Evolutionary conservation across 805 yeast genomes (phyloP), one percentile per base, ranked within the genome.

Genomic region (Zygosaccharomyces rouxii): DNA sequence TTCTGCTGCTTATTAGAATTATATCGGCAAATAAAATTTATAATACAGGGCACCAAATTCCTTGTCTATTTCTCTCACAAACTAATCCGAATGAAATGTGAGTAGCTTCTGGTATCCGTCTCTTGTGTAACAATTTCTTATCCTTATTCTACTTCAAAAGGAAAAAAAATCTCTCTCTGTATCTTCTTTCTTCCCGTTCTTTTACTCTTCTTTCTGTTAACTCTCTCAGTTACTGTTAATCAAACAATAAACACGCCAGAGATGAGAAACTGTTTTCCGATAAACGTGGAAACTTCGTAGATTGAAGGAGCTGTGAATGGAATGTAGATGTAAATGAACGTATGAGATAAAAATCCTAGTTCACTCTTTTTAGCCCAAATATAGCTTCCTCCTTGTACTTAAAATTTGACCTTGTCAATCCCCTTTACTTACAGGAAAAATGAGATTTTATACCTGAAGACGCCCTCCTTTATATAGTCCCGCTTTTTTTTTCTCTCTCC

Each of bases 1-100:
- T 28, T 33, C 44, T 41, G 44, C 44, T 41, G 44, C 35, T 41
- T 41, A 41, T 41, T 30, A 33, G 37, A 33, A 26, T 41, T 41
- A 41, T 41, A 41, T 41, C 28, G 28, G 33, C 44, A 22, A 41
- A 29, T 29, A 41, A 16, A 29, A 41, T 41, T 33, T 33, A 33
- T 33, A 33, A 41, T 41, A 41, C 35, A 41, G 44, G 44, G 35
- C 16, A 21, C 35, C 35, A 13, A 33, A 33, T 33, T 33, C 37
- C 19, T 33, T 33, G 10, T n/a, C 37, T 33, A 33, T 33, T 21
- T 33, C 35, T 31, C 37, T 30, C 33, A n/a, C 33, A 33, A 18
- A 33, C 19, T n/a, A n/a, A 14, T 21, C 37, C 14, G 5, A 33
- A 33, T 29, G 21, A 29, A 10, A 29, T 29, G 44, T 23, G 37